Percentiles rank a stretch among this genome's conserved stretches.
These are phyloP conservation scores for Parastagonospora nodorum DNA, from an alignment of 2,329 filamentous ascomycete species.

Conservation along the genomic window DNA sequence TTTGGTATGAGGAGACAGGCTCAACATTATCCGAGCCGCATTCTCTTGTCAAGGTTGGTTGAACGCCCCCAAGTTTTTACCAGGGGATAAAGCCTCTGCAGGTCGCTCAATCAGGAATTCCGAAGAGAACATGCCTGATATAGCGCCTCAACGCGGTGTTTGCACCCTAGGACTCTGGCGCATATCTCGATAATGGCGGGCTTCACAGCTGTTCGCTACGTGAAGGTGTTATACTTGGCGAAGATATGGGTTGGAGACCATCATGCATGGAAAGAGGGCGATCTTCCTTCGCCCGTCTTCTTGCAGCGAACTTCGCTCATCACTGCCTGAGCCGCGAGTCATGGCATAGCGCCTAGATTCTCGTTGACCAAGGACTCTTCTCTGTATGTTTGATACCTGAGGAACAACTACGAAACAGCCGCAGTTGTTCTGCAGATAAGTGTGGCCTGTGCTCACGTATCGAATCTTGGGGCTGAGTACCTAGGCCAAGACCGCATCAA, in stretches of 20 bases:
- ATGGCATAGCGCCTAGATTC: neutral
- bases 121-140: conserved; percentile 6
- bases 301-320: no score
- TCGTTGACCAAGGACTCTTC: no score
- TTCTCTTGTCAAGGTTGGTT: conserved; percentile 11
- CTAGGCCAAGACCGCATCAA: no score
- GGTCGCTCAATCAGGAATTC: conserved; percentile 10
- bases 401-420: neutral
- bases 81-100: conserved; percentile 11
- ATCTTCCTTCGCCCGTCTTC: conserved; percentile 1
- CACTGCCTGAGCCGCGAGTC: no score
- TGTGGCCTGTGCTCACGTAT: conserved; percentile 6
- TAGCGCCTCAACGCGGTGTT: conserved; percentile 14
- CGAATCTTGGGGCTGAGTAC: no score
- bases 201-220: neutral
- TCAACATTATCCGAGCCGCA: conserved; percentile 4
- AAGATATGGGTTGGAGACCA: conserved; percentile 1
- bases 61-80: conserved; percentile 6
- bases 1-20: conserved; percentile 3
- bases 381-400: no score
- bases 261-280: conserved; percentile 1
- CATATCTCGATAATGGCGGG: conserved; percentile 7
- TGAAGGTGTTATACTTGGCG: neutral
- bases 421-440: conserved; percentile 9
- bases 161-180: conserved; percentile 8